phyloP scores from a whole-genome alignment of 2,329 filamentous ascomycete species.

The Cladosporium sp. region DNA sequence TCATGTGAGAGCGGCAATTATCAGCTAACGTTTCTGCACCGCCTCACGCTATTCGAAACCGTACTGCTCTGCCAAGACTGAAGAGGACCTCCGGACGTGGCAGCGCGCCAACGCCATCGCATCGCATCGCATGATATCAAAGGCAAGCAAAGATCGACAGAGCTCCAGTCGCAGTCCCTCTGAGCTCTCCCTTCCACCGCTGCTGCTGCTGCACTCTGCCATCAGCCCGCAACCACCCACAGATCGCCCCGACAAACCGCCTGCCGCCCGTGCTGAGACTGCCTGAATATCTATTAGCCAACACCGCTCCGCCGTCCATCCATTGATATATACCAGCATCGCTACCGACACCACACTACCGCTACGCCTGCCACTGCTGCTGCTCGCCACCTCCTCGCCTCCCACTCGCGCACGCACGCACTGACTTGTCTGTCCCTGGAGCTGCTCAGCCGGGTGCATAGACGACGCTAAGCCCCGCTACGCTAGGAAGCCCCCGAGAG shows the following conservation, averaged over 20 bases:
- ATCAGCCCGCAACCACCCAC: slow-evolving; percentile 3
- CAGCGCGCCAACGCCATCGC: not conserved
- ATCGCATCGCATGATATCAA: slow-evolving; percentile 6
- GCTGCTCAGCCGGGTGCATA: not conserved
- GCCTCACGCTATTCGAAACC: not conserved
- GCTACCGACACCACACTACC: not conserved
- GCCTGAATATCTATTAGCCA: not conserved
- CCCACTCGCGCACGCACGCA: not conserved
- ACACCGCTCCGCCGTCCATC: not conserved
- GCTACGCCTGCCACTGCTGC: not conserved
- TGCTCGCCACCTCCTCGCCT: not conserved
- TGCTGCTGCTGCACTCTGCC: not conserved
- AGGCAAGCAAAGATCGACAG: not conserved
- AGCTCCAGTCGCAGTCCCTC: not conserved
- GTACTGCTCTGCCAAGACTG: not conserved
- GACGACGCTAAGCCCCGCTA: slow-evolving; percentile 11
- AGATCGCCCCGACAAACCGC: slow-evolving; percentile 3
- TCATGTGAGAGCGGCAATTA: slow-evolving; percentile 11
- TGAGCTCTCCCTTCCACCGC: slow-evolving; percentile 2
- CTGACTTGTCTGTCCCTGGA: not conserved
- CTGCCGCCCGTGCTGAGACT: not conserved
- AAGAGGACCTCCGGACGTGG: too few relatives aligned
- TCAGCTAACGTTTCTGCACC: slow-evolving; percentile 3
- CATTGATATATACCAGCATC: not conserved
- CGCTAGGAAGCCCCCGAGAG: not conserved